These are phyloP conservation scores for Calonectria honghensis DNA, from an alignment of 2,329 filamentous ascomycete species.

Conservation along the genomic window DNA sequence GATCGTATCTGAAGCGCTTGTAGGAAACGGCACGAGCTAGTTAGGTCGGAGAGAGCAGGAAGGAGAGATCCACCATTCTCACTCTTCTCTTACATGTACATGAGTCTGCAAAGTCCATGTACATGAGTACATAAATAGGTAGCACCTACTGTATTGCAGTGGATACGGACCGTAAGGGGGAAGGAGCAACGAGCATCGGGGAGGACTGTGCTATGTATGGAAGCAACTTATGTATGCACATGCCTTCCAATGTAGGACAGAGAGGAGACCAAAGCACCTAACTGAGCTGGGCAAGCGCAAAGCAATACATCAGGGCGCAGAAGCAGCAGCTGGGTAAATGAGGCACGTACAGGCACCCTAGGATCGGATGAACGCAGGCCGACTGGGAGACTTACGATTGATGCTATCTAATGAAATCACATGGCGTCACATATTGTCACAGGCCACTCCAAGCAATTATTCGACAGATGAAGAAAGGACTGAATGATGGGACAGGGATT, in stretches of 20 bases:
- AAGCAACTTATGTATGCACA: slow-evolving; percentile 19
- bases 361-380: slow-evolving; percentile 23
- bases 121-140: slow-evolving; percentile 24
- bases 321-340: background rate
- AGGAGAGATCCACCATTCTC: slow-evolving; percentile 43
- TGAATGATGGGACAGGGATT: slow-evolving; percentile 31
- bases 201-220: slow-evolving; percentile 26
- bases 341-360: slow-evolving; percentile 2
- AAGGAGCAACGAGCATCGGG: slow-evolving; percentile 7
- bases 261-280: slow-evolving; percentile 1
- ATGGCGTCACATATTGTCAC: slow-evolving; percentile 35
- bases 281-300: slow-evolving; percentile 22
- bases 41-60: slow-evolving; percentile 30
- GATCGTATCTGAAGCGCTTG: slow-evolving; percentile 52
- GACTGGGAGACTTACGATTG: slow-evolving; percentile 21
- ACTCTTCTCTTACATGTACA: background rate
- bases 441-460: slow-evolving; percentile 25
- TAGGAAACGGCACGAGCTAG: slow-evolving; percentile 23
- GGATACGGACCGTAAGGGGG: slow-evolving; percentile 10
- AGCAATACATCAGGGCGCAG: background rate
- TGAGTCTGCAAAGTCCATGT: slow-evolving; percentile 15
- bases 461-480: slow-evolving; percentile 31
- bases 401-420: slow-evolving; percentile 32
- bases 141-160: slow-evolving; percentile 16
- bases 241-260: slow-evolving; percentile 24